These are phyloP conservation scores for Psilocybe cubensis DNA, from an alignment of 768 basidiomycete genomes.

Conservation along the genomic window DNA sequence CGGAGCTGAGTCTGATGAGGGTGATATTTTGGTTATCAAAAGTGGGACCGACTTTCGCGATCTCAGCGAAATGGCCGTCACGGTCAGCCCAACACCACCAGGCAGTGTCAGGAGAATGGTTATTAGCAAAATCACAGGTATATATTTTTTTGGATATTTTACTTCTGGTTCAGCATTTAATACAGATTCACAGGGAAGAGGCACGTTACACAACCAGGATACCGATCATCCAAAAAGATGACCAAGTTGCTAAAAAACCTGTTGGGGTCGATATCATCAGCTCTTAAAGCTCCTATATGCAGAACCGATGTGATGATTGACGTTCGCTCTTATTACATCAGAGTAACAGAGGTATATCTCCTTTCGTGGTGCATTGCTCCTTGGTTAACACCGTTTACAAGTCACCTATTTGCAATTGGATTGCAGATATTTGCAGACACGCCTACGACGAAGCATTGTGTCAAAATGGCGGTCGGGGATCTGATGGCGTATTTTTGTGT, in stretches of 20 bases:
- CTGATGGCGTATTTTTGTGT: slow-evolving; percentile 82
- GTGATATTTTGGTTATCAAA: slow-evolving; percentile 76
- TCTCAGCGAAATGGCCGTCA: slow-evolving; percentile 73
- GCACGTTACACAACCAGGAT: slow-evolving; percentile 62
- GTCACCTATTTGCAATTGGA: slow-evolving; percentile 80
- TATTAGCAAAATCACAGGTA: slow-evolving; percentile 66
- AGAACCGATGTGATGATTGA: slow-evolving; percentile 69
- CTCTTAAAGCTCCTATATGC: slow-evolving; percentile 79
- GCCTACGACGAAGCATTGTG: slow-evolving; percentile 76
- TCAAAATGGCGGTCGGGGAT: slow-evolving; percentile 60
- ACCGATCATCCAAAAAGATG: slow-evolving; percentile 58
- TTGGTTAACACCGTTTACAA: slow-evolving; percentile 26
- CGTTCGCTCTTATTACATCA: slow-evolving; percentile 73
- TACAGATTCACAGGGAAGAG: slow-evolving; percentile 55
- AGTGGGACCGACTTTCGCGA: slow-evolving; percentile 92
- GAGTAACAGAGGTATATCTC: slow-evolving; percentile 64
- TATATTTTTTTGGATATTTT: background rate
- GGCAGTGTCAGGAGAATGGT: slow-evolving; percentile 69
- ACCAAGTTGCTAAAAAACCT: slow-evolving; percentile 61
- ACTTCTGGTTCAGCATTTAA: background rate
- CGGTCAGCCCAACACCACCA: slow-evolving; percentile 58
- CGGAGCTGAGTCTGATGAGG: slow-evolving; percentile 74
- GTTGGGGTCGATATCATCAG: slow-evolving; percentile 67
- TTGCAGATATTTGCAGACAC: slow-evolving; percentile 83
- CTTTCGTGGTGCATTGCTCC: background rate